Conservation (phyloP, 345 rosid species). For the Citrus australasica region DNA sequence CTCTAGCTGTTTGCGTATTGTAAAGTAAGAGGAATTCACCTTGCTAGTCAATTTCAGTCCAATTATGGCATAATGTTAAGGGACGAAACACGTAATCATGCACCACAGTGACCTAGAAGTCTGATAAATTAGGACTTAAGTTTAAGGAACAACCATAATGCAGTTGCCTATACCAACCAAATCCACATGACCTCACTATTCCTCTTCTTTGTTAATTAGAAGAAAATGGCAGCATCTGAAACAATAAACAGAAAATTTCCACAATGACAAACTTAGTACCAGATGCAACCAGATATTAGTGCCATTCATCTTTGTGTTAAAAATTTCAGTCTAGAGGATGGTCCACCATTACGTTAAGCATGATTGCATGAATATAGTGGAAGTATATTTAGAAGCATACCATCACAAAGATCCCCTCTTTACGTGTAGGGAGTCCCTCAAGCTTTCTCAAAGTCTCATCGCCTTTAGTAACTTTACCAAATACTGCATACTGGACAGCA, state of each 20-base stretch:
- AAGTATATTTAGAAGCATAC: conserved; percentile 33
- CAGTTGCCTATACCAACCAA: neutral
- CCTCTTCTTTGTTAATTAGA: neutral
- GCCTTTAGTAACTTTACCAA: conserved; percentile 94
- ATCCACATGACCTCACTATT: neutral
- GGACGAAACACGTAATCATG: neutral
- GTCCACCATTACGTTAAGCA: no score
- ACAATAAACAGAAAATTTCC: neutral
- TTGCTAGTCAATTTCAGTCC: no score
- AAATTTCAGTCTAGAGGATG: neutral
- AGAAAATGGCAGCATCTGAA: neutral
- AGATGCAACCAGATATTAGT: neutral
- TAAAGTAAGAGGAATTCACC: neutral
- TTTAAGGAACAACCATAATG: neutral
- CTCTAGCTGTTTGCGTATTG: neutral
- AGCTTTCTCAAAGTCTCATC: conserved; percentile 84
- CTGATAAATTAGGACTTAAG: neutral
- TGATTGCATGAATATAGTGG: neutral
- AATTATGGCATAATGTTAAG: neutral
- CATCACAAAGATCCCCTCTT: conserved; percentile 94
- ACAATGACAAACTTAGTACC: neutral
- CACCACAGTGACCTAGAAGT: neutral
- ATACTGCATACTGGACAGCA: conserved; percentile 77
- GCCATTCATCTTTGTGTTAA: neutral
- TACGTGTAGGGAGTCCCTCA: conserved; percentile 84